These are phyloP conservation scores for Komagataea norvegica DNA, from an alignment of 1,139 yeast genomes.

Conservation along the genomic window DNA sequence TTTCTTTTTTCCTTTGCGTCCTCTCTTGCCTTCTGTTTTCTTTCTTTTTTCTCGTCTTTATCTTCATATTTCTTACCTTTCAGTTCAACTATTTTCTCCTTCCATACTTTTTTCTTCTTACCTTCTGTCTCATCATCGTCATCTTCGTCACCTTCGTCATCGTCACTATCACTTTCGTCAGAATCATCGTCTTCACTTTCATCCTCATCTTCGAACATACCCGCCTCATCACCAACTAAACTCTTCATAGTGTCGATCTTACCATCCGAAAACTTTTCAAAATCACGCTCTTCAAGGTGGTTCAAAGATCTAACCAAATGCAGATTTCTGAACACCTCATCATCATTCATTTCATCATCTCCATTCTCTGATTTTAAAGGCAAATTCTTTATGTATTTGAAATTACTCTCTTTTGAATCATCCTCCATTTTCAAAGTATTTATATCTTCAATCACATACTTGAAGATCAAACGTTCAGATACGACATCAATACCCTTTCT, in stretches of 20 bases:
- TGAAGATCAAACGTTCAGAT: constrained; percentile 77
- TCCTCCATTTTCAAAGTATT: constrained; percentile 30
- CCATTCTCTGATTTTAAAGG: constrained; percentile 49
- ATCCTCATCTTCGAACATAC: constrained; percentile 22
- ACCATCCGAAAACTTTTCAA: constrained; percentile 74
- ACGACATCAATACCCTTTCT: constrained; percentile 70
- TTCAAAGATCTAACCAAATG: constrained; percentile 77
- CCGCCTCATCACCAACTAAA: constrained; percentile 38
- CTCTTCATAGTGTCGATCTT: constrained; percentile 73
- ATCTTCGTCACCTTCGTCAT: constrained; percentile 32
- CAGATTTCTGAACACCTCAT: constrained; percentile 81
- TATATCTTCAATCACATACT: constrained; percentile 52
- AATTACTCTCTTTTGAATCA: constrained; percentile 38
- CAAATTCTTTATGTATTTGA: constrained; percentile 39
- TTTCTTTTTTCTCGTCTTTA: constrained; percentile 74
- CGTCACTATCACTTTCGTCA: constrained; percentile 24
- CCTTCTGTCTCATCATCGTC: constrained; percentile 36
- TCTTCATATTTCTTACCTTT: constrained; percentile 80
- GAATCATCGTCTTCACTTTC: constrained; percentile 27
- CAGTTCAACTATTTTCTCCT: constrained; percentile 36
- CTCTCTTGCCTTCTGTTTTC: constrained; percentile 80
- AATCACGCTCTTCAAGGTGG: constrained; percentile 82
- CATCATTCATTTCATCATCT: constrained; percentile 52
- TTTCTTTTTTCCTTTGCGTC: constrained; percentile 85
- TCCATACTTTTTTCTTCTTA: constrained; percentile 33